Percentiles rank a stretch among this genome's conserved stretches.
Evolutionary conservation across 1,139 yeast genomes (phyloP).

Genomic region (Yamadazyma membranifaciens): DNA sequence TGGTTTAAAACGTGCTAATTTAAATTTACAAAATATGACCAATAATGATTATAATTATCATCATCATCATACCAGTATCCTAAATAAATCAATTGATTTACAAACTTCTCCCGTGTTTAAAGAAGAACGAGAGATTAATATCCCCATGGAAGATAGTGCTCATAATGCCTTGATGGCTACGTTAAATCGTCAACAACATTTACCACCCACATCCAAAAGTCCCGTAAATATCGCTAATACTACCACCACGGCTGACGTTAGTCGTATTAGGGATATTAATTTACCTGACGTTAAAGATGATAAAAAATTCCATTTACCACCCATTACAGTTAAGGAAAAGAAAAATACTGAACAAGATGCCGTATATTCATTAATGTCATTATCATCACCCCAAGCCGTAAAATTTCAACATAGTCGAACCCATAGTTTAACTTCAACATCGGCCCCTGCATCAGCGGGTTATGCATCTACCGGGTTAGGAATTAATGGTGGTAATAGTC

Average conservation of each 20-base stretch:
- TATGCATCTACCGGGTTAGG: background rate
- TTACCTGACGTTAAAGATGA: slow-evolving; percentile 5
- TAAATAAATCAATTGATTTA: slow-evolving; percentile 10
- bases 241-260: background rate
- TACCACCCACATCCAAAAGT: background rate
- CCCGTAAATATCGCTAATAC: slow-evolving; percentile 7
- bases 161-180: slow-evolving; percentile 46
- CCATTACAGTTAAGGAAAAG: slow-evolving; percentile 27
- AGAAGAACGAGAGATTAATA: slow-evolving; percentile 14
- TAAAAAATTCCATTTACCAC: slow-evolving; percentile 24
- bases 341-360: slow-evolving; percentile 42
- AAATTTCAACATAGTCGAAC: slow-evolving; percentile 32
- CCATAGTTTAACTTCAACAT: slow-evolving; percentile 26
- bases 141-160: slow-evolving; percentile 41
- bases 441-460: slow-evolving; percentile 5
- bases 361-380: slow-evolving; percentile 43
- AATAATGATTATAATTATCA: slow-evolving; percentile 1
- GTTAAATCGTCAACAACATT: slow-evolving; percentile 14
- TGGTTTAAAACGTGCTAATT: slow-evolving; percentile 25
- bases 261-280: background rate
- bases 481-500: background rate
- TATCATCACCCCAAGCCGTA: slow-evolving; percentile 41
- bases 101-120: slow-evolving; percentile 25
- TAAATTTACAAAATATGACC: slow-evolving; percentile 36
- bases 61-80: slow-evolving; percentile 2